A percentile compares a stretch with the other conserved stretches of the same genome.
Evolutionary conservation across 2,329 filamentous ascomycete species (phyloP).

Genomic region (Fusarium brachygibbosum): DNA sequence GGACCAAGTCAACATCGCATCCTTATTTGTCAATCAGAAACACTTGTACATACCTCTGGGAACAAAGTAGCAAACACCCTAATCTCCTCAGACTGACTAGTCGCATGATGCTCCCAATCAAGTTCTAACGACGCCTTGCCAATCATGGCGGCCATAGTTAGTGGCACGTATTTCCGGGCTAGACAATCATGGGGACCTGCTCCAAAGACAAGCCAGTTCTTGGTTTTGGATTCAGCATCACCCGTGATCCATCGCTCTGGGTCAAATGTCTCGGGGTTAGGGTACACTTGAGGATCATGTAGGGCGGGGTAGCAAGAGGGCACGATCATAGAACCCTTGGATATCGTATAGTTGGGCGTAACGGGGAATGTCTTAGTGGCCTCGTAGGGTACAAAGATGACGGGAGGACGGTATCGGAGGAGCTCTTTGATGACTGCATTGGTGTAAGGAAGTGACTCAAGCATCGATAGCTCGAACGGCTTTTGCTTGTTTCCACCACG

Average conservation of each 20-base stretch:
- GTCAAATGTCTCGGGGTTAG: slow-evolving; percentile 62
- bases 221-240: slow-evolving; percentile 63
- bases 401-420: slow-evolving; percentile 65
- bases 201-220: slow-evolving; percentile 68
- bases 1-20: not conserved
- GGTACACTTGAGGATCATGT: slow-evolving; percentile 63
- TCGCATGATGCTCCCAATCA: slow-evolving; percentile 65
- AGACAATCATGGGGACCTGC: slow-evolving; percentile 65
- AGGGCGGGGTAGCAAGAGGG: slow-evolving; percentile 66
- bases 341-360: slow-evolving; percentile 62
- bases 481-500: slow-evolving; percentile 58
- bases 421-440: slow-evolving; percentile 67
- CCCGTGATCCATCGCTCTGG: slow-evolving; percentile 67
- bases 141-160: slow-evolving; percentile 66
- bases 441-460: slow-evolving; percentile 65
- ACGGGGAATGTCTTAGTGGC: slow-evolving; percentile 63
- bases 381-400: slow-evolving; percentile 68
- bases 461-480: slow-evolving; percentile 60
- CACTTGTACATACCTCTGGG: slow-evolving; percentile 58
- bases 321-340: slow-evolving; percentile 63
- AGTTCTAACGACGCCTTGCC: slow-evolving; percentile 65
- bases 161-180: slow-evolving; percentile 63
- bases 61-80: slow-evolving; percentile 64
- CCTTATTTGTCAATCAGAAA: rapidly evolving
- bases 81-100: slow-evolving; percentile 63